Conservation (phyloP, 2,329 filamentous ascomycete genomes). For the Diplodia seriata region DNA sequence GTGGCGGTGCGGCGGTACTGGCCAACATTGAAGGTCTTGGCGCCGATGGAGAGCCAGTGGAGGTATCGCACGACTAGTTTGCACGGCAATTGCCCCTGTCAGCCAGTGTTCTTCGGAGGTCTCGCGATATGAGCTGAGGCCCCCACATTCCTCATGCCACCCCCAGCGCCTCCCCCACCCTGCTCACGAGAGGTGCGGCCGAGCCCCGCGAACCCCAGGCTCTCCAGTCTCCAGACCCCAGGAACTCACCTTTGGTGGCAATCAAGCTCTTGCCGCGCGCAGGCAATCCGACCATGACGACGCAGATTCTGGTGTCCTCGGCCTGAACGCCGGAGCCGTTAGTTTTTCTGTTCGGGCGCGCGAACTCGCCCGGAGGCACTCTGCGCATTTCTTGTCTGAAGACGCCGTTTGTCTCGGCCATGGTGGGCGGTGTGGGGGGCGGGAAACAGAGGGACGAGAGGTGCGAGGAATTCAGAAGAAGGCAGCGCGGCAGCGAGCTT, state of each 20-base stretch:
- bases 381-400: constrained; percentile 50
- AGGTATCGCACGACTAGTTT: constrained; percentile 72
- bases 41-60: constrained; percentile 92
- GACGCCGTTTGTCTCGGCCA: constrained; percentile 45
- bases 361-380: constrained; percentile 52
- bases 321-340: constrained; percentile 79
- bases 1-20: constrained; percentile 90
- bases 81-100: constrained; percentile 17
- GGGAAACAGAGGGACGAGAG: background rate
- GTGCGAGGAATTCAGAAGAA: constrained; percentile 12
- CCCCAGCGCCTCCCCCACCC: constrained; percentile 27
- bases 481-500: constrained; percentile 17
- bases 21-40: constrained; percentile 96
- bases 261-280: constrained; percentile 97
- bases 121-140: constrained; percentile 24
- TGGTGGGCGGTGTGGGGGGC: constrained; percentile 30
- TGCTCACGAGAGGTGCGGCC: constrained; percentile 25
- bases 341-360: constrained; percentile 54
- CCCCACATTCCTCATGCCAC: constrained; percentile 31
- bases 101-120: background rate
- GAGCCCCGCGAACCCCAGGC: constrained; percentile 27
- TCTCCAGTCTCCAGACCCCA: constrained; percentile 16
- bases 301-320: constrained; percentile 95
- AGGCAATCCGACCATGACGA: constrained; percentile 97
- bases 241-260: constrained; percentile 85